A percentile compares a stretch with the other conserved stretches of the same genome.
These are phyloP conservation scores for Trichocladium uniseriatum DNA, from an alignment of 495 filamentous ascomycete genomes.

Conservation along the genomic window DNA sequence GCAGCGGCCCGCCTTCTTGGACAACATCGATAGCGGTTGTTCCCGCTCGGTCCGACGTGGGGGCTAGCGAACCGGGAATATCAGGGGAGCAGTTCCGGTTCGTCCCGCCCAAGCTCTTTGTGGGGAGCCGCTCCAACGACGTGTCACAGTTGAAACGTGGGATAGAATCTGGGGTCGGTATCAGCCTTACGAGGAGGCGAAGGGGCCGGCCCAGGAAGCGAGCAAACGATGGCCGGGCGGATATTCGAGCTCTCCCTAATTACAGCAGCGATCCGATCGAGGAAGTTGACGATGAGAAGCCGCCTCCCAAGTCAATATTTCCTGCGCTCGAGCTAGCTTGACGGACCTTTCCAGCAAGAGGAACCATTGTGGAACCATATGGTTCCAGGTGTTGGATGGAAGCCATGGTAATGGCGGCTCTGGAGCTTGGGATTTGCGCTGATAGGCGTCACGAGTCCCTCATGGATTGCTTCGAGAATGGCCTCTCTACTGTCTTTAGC, in stretches of 20 bases:
- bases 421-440: too few species aligned
- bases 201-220: constrained; percentile 27
- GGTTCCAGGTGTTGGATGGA: too few species aligned
- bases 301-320: constrained; percentile 9
- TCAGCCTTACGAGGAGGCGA: constrained; percentile 12
- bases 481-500: too few species aligned
- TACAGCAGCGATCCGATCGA: constrained; percentile 39
- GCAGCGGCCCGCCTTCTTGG: constrained; percentile 3
- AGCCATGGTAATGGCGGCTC: too few species aligned
- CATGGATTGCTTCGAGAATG: too few species aligned
- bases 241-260: constrained; percentile 35
- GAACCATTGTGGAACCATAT: not conserved
- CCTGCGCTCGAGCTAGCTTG: constrained; percentile 13
- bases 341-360: not conserved
- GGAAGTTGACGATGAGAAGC: constrained; percentile 29
- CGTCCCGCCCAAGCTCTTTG: constrained; percentile 31
- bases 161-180: not conserved
- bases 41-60: constrained; percentile 17
- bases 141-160: not conserved
- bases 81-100: constrained; percentile 26
- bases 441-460: too few species aligned
- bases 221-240: constrained; percentile 28
- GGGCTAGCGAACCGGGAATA: constrained; percentile 3
- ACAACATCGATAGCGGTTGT: constrained; percentile 20
- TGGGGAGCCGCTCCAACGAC: constrained; percentile 26